Base-by-base conservation (phyloP, 2,329 filamentous ascomycete species). In the Neonectria magnoliae region DNA sequence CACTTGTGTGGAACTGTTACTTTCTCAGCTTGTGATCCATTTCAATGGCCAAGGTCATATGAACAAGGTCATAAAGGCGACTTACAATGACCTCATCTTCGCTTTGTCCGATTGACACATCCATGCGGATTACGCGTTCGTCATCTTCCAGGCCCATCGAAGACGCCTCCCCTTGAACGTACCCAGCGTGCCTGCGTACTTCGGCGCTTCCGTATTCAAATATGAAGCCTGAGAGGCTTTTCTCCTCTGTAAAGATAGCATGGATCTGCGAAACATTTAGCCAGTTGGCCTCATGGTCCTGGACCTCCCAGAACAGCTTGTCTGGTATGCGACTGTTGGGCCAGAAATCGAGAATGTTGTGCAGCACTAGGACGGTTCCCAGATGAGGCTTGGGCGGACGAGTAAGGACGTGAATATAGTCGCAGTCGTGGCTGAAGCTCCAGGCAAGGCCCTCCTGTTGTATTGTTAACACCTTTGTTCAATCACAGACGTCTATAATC, bases 221-320 rank as follows among this genome's bases (percentile, higher is more conserved):
- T 4, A 52, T n/a, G 4, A 65, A 7, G 1, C 64, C 57, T 1
- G 41, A 61, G 0, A 65, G 14, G 2, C 16, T n/a, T 4, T 27
- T 2, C 2, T 8, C 8, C 2, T 29, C 2, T 2, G 48, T 33
- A 2, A 62, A 65, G 16, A 62, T 27, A 0, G 41, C 29, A 18
- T 42, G 29, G 7, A 66, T 58, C 1, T 47, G n/a, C 0, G 36
- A 57, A 2, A 66, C 53, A 1, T 1, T 13, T 0, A 44, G 14
- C 52, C 41, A 58, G 14, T n/a, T 29, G 1, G 11, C 47, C 2
- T 47, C 13, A 5, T 2, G 3, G 10, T 27, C 57, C 38, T 55
- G 42, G 9, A 33, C n/a, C 16, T 36, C 4, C 64, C 64, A 66
- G 10, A 65, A 62, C 1, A 66, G 5, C 42, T 48, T 66, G 3